Conservation (phyloP, 495 filamentous ascomycete species). For the Lasiosphaeria miniovina region DNA sequence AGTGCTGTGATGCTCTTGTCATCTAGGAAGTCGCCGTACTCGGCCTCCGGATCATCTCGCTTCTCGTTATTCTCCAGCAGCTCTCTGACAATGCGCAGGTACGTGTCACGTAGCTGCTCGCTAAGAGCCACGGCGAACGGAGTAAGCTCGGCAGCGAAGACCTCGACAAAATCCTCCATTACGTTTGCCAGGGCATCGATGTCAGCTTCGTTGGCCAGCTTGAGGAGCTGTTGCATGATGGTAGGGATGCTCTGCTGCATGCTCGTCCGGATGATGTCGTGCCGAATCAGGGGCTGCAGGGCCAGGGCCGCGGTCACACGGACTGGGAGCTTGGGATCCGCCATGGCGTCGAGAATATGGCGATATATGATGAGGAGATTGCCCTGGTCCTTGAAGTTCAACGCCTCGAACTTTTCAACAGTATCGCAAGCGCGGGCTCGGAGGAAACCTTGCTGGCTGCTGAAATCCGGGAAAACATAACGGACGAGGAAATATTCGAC, state of each 20-base stretch:
- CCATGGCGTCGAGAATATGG: constrained; percentile 96
- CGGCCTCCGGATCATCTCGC: constrained; percentile 67
- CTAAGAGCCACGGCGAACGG: constrained; percentile 97
- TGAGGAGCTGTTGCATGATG: constrained; percentile 98
- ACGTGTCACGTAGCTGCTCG: constrained; percentile 94
- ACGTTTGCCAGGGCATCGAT: constrained; percentile 94
- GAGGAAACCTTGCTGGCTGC: constrained; percentile 87
- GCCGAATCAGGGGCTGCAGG: constrained; percentile 89
- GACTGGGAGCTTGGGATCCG: constrained; percentile 84
- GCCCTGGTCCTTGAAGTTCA: constrained; percentile 92
- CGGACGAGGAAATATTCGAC: constrained; percentile 99
- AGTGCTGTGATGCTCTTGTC: constrained; percentile 98
- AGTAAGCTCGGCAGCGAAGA: constrained; percentile 91
- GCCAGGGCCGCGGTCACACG: constrained; percentile 93
- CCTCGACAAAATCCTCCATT: constrained; percentile 99
- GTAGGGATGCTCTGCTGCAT: constrained; percentile 99
- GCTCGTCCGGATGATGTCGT: constrained; percentile 85
- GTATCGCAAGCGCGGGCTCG: constrained; percentile 94
- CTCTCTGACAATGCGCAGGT: constrained; percentile 88
- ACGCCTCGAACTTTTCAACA: constrained; percentile 92
- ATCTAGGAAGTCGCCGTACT: constrained; percentile 86
- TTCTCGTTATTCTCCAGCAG: constrained; percentile 80
- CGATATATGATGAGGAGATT: constrained; percentile 94
- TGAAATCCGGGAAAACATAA: constrained; percentile 97
- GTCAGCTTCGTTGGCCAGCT: constrained; percentile 92